Evolutionary conservation across 2,329 filamentous ascomycete genomes (phyloP).

Genomic region (Cercospora sp.): DNA sequence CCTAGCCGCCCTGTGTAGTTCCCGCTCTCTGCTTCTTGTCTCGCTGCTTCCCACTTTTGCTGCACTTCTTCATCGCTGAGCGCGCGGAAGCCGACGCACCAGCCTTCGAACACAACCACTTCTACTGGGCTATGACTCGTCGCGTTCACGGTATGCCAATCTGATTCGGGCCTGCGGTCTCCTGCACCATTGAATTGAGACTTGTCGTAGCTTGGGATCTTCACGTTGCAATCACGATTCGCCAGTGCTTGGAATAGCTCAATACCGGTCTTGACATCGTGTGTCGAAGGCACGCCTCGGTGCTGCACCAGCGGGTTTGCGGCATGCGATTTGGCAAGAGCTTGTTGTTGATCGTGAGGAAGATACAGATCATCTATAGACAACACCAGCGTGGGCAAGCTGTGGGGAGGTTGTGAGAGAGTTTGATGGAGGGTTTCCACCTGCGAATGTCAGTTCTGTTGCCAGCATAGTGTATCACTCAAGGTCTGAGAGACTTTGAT

Average conservation of each 20-base stretch:
- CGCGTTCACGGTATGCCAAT: slow-evolving; percentile 63
- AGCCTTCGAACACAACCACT: slow-evolving; percentile 83
- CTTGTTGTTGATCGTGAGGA: slow-evolving; percentile 65
- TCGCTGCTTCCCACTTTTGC: slow-evolving; percentile 55
- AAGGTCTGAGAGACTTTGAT: background rate
- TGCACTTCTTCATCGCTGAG: slow-evolving; percentile 58
- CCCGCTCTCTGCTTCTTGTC: slow-evolving; percentile 49
- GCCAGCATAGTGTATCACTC: background rate
- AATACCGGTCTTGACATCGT: slow-evolving; percentile 68
- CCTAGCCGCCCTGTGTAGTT: slow-evolving; percentile 54
- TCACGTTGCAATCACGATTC: slow-evolving; percentile 52
- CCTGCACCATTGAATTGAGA: slow-evolving; percentile 73
- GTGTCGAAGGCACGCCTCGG: slow-evolving; percentile 80
- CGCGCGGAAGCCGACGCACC: slow-evolving; percentile 82
- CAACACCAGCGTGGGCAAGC: slow-evolving; percentile 67
- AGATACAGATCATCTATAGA: slow-evolving; percentile 92
- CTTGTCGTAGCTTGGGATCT: slow-evolving; percentile 81
- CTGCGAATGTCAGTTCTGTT: slow-evolving; percentile 36
- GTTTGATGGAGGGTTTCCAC: slow-evolving; percentile 64
- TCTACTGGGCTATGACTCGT: slow-evolving; percentile 51
- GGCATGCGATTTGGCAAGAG: slow-evolving; percentile 65
- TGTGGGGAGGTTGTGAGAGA: slow-evolving; percentile 59
- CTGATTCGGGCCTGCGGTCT: slow-evolving; percentile 64
- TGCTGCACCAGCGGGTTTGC: slow-evolving; percentile 76
- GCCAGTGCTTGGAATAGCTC: slow-evolving; percentile 63